Conservation (phyloP, 176 grass and related monocot genomes). For the Tillandsia leiboldiana region DNA sequence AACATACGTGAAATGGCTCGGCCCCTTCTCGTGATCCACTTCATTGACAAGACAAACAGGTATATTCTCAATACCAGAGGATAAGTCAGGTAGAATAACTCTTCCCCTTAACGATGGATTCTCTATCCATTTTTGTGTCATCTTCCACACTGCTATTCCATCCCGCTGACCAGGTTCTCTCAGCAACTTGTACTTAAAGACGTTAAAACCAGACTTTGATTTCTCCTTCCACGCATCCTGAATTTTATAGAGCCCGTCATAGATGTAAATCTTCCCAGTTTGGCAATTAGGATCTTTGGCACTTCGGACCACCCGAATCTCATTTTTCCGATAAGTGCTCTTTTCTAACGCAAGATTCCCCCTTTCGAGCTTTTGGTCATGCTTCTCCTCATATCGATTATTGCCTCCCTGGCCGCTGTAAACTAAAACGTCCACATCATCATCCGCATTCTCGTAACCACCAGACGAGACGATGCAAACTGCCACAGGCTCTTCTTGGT, state of each 20-base stretch:
- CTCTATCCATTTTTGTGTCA: conserved; percentile 68
- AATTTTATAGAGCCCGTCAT: conserved; percentile 91
- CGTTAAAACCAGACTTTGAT: conserved; percentile 45
- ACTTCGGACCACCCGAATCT: conserved; percentile 74
- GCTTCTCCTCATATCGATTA: conserved; percentile 43
- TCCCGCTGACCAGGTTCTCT: conserved; percentile 63
- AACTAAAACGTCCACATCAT: conserved; percentile 62
- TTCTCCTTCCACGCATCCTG: conserved; percentile 74
- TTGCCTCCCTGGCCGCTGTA: conserved; percentile 83
- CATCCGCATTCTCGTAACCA: conserved; percentile 81
- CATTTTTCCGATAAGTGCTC: conserved; percentile 59
- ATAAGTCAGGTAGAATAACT: conserved; percentile 71
- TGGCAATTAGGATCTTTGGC: conserved; percentile 51
- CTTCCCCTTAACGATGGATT: conserved; percentile 47
- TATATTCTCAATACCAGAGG: conserved; percentile 64
- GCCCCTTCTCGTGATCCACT: conserved; percentile 58
- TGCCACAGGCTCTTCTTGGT: conserved; percentile 65
- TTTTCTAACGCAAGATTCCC: conserved; percentile 87
- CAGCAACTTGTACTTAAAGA: conserved; percentile 88
- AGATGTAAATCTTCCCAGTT: conserved; percentile 75
- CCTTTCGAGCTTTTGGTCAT: conserved; percentile 81
- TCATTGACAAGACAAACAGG: conserved; percentile 89
- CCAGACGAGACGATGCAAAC: conserved; percentile 82
- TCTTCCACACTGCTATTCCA: conserved; percentile 64
- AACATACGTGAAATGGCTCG: conserved; percentile 61